Evolutionary conservation across 768 basidiomycete species (phyloP).

Genomic region (Termitomyces sp.): DNA sequence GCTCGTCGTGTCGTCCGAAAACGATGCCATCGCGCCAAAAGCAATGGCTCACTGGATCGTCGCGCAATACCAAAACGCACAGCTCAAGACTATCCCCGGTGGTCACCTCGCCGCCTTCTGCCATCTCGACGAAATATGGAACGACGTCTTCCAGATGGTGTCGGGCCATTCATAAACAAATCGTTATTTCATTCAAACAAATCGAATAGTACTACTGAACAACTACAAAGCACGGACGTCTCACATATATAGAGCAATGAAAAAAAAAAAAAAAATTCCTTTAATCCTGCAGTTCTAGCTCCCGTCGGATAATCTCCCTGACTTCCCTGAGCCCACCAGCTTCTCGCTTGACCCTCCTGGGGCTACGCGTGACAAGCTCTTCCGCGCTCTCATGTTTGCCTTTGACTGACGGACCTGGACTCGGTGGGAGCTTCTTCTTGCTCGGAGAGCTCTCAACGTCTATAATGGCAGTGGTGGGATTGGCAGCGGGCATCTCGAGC

Average conservation of each 20-base stretch:
- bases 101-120: conserved; percentile 45
- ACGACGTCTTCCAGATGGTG: conserved; percentile 22
- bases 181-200: conserved; percentile 7
- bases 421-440: conserved; percentile 30
- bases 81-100: conserved; percentile 35
- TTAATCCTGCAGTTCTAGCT: conserved; percentile 67
- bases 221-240: conserved; percentile 16
- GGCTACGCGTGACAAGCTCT: conserved; percentile 64
- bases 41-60: conserved; percentile 46
- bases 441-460: conserved; percentile 31
- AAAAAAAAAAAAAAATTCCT: background rate
- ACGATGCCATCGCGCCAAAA: conserved; percentile 36
- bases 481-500: conserved; percentile 57
- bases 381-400: conserved; percentile 54
- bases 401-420: conserved; percentile 40
- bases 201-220: conserved; percentile 15
- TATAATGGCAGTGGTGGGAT: conserved; percentile 13
- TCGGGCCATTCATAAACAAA: background rate
- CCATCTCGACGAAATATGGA: conserved; percentile 42
- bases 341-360: conserved; percentile 64
- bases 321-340: conserved; percentile 73
- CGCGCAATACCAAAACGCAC: conserved; percentile 38
- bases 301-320: conserved; percentile 73
- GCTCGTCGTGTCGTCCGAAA: conserved; percentile 35
- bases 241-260: conserved; percentile 27